Evolutionary conservation across 148 eudicot genomes (phyloP).

Genomic region (Suaeda aralocaspica): DNA sequence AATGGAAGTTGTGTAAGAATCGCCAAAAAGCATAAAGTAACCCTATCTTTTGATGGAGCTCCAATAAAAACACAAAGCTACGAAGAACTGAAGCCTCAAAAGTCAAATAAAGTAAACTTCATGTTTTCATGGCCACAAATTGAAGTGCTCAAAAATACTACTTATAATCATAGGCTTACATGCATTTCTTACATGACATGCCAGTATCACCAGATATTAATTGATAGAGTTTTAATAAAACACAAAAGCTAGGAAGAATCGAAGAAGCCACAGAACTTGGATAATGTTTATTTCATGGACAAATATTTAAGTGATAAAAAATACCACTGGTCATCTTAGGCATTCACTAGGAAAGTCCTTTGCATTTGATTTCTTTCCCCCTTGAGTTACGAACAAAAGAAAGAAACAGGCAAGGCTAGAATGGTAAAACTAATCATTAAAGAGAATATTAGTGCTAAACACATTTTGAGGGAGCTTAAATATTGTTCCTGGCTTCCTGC

Average conservation of each 20-base stretch:
- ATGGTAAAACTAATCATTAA: not conserved
- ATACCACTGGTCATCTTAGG: conserved; percentile 6
- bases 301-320: not conserved
- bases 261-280: too few relatives aligned
- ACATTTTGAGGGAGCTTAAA: not conserved
- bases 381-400: not conserved
- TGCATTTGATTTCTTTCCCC: not conserved
- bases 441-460: too few relatives aligned
- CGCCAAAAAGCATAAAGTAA: too few relatives aligned
- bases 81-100: too few relatives aligned
- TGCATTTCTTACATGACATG: not conserved
- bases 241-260: too few relatives aligned
- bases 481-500: not conserved
- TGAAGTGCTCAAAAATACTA: not conserved
- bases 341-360: not conserved
- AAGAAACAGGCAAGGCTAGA: not conserved
- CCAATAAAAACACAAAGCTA: too few relatives aligned
- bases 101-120: too few relatives aligned
- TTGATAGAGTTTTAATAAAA: too few relatives aligned
- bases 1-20: too few relatives aligned
- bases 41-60: too few relatives aligned
- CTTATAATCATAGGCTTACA: not conserved
- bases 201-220: too few relatives aligned
- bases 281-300: conserved; percentile 1
- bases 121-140: not conserved